Percentiles rank a stretch among this genome's conserved stretches.
Conservation (phyloP, 2,329 filamentous ascomycete genomes). For the Nakataea oryzae region DNA sequence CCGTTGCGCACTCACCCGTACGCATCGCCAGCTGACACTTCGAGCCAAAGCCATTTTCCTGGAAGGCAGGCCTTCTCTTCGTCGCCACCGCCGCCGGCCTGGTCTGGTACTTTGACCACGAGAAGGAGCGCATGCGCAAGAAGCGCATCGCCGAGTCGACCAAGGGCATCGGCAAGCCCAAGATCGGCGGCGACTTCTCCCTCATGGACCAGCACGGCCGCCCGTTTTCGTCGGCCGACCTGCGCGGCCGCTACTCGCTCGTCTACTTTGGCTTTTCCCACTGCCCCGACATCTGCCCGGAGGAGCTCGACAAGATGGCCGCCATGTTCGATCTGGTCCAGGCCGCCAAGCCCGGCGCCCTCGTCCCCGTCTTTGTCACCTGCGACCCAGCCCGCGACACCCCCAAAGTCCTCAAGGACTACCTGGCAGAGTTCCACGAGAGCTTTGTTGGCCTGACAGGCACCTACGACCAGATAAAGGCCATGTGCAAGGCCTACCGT, state of each 20-base stretch:
- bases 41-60: slow-evolving; percentile 68
- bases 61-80: slow-evolving; percentile 82
- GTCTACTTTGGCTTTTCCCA: slow-evolving; percentile 98
- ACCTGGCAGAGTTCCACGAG: slow-evolving; percentile 84
- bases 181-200: slow-evolving; percentile 81
- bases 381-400: slow-evolving; percentile 91
- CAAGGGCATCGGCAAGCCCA: slow-evolving; percentile 86
- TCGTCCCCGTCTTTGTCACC: slow-evolving; percentile 83
- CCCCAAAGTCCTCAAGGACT: slow-evolving; percentile 72
- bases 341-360: slow-evolving; percentile 33
- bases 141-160: slow-evolving; percentile 82
- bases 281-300: slow-evolving; percentile 96
- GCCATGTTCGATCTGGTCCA: slow-evolving; percentile 72
- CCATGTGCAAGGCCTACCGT: slow-evolving; percentile 87
- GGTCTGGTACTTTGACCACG: slow-evolving; percentile 83
- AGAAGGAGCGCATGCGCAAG: slow-evolving; percentile 85
- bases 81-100: slow-evolving; percentile 66
- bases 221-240: slow-evolving; percentile 64
- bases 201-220: slow-evolving; percentile 74
- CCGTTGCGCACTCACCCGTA: background rate
- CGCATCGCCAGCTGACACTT: slow-evolving; percentile 5
- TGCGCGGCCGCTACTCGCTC: slow-evolving; percentile 79
- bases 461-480: slow-evolving; percentile 87
- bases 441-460: slow-evolving; percentile 83
- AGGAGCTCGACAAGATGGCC: slow-evolving; percentile 99